A percentile compares a stretch with the other conserved stretches of the same genome.
phyloP scores from a whole-genome alignment of 83 land plant species.

The Picea abies region DNA sequence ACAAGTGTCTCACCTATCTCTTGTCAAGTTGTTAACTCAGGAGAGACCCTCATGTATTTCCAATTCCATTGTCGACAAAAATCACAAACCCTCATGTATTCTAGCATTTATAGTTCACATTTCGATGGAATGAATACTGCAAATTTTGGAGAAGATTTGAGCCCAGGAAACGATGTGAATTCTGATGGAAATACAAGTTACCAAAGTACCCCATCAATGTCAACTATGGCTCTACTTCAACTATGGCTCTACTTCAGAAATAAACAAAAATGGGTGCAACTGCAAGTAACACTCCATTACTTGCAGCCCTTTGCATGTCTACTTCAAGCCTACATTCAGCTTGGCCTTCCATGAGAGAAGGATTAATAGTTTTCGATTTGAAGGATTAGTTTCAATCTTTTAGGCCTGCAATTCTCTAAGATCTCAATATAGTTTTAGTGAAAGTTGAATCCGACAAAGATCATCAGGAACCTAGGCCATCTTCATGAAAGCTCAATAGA shows the following conservation, averaged over 20 bases:
- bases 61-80: background rate
- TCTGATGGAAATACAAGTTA: background rate
- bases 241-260: too few relatives aligned
- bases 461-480: background rate
- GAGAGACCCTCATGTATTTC: too few relatives aligned
- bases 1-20: too few relatives aligned
- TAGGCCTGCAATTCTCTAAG: slow-evolving; percentile 3
- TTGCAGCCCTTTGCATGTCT: slow-evolving; percentile 2
- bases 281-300: slow-evolving; percentile 12
- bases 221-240: slow-evolving; percentile 12
- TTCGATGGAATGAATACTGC: background rate
- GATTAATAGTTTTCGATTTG: background rate
- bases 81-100: too few relatives aligned
- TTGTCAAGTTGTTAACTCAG: background rate
- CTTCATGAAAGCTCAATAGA: background rate
- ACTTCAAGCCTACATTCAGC: background rate
- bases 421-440: too few relatives aligned
- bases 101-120: background rate
- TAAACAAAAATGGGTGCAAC: slow-evolving; percentile 12
- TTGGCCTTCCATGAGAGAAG: background rate
- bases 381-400: background rate
- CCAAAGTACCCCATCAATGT: background rate
- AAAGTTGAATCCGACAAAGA: background rate
- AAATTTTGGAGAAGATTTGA: slow-evolving; percentile 6
- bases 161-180: background rate